A percentile compares a stretch with the other conserved stretches of the same genome.
These are phyloP conservation scores for Epichloe uncinata DNA, from an alignment of 2,329 filamentous ascomycete genomes.

Conservation along the genomic window DNA sequence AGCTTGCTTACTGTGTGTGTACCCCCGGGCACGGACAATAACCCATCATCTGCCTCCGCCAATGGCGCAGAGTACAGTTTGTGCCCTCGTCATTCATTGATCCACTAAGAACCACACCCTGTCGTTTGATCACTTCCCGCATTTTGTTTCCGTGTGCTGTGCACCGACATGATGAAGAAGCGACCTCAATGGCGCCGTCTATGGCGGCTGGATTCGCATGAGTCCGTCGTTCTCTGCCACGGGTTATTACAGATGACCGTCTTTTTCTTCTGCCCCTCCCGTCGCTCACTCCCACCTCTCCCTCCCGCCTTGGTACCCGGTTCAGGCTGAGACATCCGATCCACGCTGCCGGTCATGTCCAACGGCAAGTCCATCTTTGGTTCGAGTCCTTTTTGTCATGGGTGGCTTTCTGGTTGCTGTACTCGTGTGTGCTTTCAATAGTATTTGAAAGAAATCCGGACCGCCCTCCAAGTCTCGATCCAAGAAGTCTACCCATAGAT, in stretches of 20 bases:
- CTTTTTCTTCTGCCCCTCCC: not conserved
- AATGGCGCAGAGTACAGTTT: no score
- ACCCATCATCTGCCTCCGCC: no score
- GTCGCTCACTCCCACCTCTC: no score
- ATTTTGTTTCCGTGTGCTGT: not conserved
- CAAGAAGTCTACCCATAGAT: not conserved
- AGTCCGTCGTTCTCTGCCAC: no score
- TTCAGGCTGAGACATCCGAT: not conserved
- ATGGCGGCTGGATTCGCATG: not conserved
- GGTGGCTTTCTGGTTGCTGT: not conserved
- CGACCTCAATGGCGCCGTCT: not conserved
- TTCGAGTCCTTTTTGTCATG: not conserved
- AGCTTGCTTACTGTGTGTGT: no score
- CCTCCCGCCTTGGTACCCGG: not conserved
- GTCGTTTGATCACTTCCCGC: no score
- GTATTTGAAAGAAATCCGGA: not conserved
- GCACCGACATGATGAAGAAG: no score
- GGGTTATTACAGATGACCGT: not conserved
- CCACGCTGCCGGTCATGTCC: not conserved
- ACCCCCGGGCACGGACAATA: no score
- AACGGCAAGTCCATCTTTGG: not conserved
- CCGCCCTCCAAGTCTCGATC: not conserved
- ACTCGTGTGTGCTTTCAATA: not conserved
- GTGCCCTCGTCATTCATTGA: no score
- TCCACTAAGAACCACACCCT: no score